Conservation (phyloP, 2,329 filamentous ascomycete genomes). For the Pestalotiopsis fici region DNA sequence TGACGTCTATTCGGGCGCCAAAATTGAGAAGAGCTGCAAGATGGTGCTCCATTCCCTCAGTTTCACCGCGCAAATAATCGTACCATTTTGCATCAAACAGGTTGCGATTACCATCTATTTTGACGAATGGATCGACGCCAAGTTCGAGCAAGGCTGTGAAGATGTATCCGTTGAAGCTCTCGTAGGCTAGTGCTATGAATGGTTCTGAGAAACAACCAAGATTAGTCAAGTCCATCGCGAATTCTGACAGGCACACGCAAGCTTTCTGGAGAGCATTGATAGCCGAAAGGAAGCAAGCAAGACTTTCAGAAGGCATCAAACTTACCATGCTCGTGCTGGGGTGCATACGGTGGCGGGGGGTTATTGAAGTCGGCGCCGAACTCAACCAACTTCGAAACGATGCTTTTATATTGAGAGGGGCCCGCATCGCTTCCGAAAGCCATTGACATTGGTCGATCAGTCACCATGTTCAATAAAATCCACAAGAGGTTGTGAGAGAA, state of each 20-base stretch:
- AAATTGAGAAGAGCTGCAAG: neutral
- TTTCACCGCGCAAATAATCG: neutral
- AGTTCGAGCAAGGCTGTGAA: neutral
- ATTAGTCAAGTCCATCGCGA: neutral
- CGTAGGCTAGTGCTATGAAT: neutral
- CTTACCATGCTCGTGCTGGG: neutral
- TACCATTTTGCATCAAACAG: neutral
- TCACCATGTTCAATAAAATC: neutral
- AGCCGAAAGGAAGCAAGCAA: neutral
- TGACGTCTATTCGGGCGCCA: neutral
- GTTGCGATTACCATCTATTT: neutral
- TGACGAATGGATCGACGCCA: neutral
- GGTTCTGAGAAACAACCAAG: neutral
- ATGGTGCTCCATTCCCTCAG: neutral
- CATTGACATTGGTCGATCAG: neutral
- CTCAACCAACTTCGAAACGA: neutral
- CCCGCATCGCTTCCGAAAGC: neutral
- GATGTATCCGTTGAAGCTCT: neutral
- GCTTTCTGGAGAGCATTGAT: neutral
- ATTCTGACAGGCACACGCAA: neutral
- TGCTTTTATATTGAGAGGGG: neutral
- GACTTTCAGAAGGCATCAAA: neutral
- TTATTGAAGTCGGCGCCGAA: neutral
- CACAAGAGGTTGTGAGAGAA: neutral
- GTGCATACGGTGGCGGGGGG: neutral